phyloP scores from a whole-genome alignment of 208 protist species.

The Leishmania major region DNA sequence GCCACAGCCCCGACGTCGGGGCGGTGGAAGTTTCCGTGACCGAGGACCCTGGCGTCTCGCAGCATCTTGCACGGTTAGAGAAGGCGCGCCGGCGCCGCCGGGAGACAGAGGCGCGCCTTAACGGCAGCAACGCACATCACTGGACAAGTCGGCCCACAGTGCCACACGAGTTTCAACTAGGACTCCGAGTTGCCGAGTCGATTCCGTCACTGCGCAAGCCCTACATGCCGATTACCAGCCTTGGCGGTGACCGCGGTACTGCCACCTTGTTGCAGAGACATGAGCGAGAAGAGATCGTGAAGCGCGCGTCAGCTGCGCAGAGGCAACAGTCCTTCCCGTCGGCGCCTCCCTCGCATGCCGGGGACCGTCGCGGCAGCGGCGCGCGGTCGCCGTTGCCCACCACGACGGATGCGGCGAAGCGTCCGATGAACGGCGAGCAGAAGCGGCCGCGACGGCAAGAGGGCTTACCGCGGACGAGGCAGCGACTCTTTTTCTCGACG shows the following conservation, averaged over 20 bases:
- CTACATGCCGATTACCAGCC: conserved; percentile 4
- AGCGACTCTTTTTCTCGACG: background rate
- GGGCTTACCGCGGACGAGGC: background rate
- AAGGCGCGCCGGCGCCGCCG: conserved; percentile 34
- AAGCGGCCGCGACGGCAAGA: conserved; percentile 6
- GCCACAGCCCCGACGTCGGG: background rate
- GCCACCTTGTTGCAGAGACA: background rate
- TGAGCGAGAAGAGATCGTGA: background rate
- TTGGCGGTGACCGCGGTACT: background rate
- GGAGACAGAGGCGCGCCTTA: conserved; percentile 35
- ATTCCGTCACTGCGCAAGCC: conserved; percentile 66
- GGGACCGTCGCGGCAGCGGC: background rate
- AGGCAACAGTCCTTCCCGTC: background rate
- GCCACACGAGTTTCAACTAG: conserved; percentile 42
- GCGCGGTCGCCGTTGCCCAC: background rate
- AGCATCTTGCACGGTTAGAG: conserved; percentile 45
- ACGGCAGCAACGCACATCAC: conserved; percentile 17
- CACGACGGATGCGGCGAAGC: background rate
- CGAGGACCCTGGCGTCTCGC: conserved; percentile 35
- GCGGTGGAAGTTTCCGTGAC: conserved; percentile 1
- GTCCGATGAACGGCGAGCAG: background rate
- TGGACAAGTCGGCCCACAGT: conserved; percentile 49
- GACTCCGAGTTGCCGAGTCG: conserved; percentile 29
- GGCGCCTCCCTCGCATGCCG: background rate
- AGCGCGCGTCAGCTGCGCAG: background rate